Percentiles rank a stretch among this genome's conserved stretches.
These are phyloP conservation scores for Sporothrix globosa DNA, from an alignment of 2,329 filamentous ascomycete genomes.

Conservation along the genomic window DNA sequence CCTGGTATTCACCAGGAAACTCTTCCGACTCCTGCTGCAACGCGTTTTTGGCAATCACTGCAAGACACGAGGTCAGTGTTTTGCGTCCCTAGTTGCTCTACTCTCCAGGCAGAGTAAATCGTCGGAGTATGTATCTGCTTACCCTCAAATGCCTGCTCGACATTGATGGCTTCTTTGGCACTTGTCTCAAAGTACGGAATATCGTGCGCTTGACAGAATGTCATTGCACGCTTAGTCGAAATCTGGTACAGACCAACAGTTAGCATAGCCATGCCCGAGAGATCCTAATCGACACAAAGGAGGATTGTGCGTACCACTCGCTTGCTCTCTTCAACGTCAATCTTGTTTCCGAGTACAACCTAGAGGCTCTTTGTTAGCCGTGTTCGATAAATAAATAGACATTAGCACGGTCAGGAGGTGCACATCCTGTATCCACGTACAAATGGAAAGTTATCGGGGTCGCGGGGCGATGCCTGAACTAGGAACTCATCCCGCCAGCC, in stretches of 20 bases:
- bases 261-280: neutral
- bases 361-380: conserved; percentile 43
- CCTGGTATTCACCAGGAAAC: conserved; percentile 95
- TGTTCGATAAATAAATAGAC: neutral
- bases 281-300: neutral
- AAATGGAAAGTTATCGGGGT: conserved; percentile 97
- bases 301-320: conserved; percentile 68
- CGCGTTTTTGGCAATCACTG: conserved; percentile 94
- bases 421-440: conserved; percentile 56
- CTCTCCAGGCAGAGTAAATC: neutral
- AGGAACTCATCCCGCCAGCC: conserved; percentile 98
- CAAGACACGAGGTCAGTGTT: conserved; percentile 24
- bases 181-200: conserved; percentile 99
- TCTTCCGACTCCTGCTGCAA: conserved; percentile 96
- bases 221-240: conserved; percentile 92
- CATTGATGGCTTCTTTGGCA: conserved; percentile 97
- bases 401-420: neutral
- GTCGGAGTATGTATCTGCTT: conserved; percentile 37
- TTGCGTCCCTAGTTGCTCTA: neutral
- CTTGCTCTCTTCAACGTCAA: conserved; percentile 97
- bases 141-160: conserved; percentile 79
- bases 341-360: conserved; percentile 98
- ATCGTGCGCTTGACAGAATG: conserved; percentile 95
- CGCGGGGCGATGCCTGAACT: conserved; percentile 93
- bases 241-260: conserved; percentile 58